Percentiles rank a stretch among this genome's conserved stretches.
Conservation (phyloP, 169 alveolate genomes). For the Plasmodium gonderi region DNA sequence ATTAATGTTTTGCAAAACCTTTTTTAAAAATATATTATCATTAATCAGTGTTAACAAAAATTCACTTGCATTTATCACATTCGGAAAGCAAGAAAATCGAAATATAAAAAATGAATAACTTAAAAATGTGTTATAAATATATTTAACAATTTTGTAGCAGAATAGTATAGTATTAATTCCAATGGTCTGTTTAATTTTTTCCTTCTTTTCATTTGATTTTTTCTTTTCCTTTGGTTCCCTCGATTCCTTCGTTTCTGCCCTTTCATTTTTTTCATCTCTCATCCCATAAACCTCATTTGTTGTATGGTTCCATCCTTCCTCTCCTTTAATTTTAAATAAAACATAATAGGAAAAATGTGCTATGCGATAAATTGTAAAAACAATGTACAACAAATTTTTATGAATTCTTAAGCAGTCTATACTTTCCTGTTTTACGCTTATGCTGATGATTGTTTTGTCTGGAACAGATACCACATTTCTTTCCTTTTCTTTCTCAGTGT, state of each 20-base stretch:
- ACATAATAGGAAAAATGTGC: constrained; percentile 27
- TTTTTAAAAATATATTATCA: constrained; percentile 60
- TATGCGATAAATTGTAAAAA: constrained; percentile 34
- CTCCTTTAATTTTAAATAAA: constrained; percentile 16
- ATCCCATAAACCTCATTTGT: neutral
- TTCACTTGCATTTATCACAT: constrained; percentile 28
- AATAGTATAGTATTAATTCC: constrained; percentile 25
- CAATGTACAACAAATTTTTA: constrained; percentile 29
- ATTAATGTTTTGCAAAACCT: constrained; percentile 44
- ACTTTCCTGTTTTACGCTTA: constrained; percentile 2
- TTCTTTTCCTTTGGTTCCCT: no score
- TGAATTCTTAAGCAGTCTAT: constrained; percentile 52
- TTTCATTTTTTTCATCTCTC: neutral
- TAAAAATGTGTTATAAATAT: constrained; percentile 60
- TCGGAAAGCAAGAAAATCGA: constrained; percentile 29
- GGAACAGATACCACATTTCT: neutral
- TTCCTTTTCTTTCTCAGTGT: neutral
- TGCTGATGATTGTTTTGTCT: neutral
- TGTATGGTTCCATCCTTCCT: neutral
- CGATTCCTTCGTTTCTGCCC: no score
- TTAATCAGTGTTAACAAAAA: constrained; percentile 29
- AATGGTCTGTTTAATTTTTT: constrained; percentile 13
- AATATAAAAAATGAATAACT: constrained; percentile 59
- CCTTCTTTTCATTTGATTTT: no score
- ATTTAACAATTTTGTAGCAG: constrained; percentile 47